Conservation (phyloP, 441 rosid species). For the Populus hybrid region DNA sequence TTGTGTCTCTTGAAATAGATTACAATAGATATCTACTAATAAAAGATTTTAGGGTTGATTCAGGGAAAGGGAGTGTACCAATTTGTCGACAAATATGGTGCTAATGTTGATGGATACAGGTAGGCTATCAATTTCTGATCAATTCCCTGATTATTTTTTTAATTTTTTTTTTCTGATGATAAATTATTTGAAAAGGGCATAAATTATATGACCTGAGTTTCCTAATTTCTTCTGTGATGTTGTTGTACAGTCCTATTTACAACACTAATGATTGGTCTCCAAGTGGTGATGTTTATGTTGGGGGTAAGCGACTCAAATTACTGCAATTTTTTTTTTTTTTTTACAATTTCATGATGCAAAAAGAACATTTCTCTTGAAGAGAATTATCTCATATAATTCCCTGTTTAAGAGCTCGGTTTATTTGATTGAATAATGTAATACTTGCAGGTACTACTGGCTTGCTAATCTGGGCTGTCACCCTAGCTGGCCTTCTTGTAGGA, state of each 20-base stretch:
- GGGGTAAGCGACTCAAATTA: constrained; percentile 38
- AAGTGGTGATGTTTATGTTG: constrained; percentile 71
- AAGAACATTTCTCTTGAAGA: background rate
- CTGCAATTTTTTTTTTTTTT: background rate
- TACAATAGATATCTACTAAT: no score
- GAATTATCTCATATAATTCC: background rate
- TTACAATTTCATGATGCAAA: background rate
- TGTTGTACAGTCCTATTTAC: constrained; percentile 69
- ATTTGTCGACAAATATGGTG: constrained; percentile 91
- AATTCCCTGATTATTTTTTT: no score
- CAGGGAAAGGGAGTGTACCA: constrained; percentile 98
- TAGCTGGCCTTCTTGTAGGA: constrained; percentile 72
- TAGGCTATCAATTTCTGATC: background rate
- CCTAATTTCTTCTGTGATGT: constrained; percentile 6
- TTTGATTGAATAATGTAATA: background rate
- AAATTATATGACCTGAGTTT: background rate
- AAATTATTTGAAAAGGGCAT: background rate
- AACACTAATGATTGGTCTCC: constrained; percentile 74
- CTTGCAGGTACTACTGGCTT: constrained; percentile 67
- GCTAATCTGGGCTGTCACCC: constrained; percentile 90
- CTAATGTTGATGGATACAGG: constrained; percentile 98
- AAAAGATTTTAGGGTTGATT: background rate
- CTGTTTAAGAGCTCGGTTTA: background rate
- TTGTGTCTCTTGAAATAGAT: no score
- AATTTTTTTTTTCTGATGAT: background rate